Evolutionary conservation across 2,329 filamentous ascomycete species (phyloP).

Genomic region (Penicillium sp.): DNA sequence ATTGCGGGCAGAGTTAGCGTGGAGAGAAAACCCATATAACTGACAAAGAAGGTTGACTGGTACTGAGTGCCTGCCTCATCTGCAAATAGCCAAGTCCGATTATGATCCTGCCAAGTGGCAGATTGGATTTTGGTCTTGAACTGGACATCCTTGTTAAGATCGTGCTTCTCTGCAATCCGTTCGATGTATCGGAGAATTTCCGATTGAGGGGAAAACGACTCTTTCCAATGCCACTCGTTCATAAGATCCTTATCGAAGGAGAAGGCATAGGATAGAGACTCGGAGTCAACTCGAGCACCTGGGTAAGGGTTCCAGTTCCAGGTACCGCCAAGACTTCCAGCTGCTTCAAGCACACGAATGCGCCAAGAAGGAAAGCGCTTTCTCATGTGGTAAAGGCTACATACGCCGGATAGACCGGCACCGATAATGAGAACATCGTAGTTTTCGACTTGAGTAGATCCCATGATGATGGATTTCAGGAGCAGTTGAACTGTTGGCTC

Average conservation of each 20-base stretch:
- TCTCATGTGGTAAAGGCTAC: conserved; percentile 14
- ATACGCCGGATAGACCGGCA: conserved; percentile 46
- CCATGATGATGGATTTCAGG: conserved; percentile 10
- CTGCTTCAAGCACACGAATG: conserved; percentile 14
- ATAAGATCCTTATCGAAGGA: conserved; percentile 24
- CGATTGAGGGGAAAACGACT: conserved; percentile 36
- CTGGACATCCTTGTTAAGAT: conserved; percentile 39
- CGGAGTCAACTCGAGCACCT: conserved; percentile 50
- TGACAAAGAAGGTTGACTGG: conserved; percentile 35
- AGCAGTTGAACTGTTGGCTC: background rate
- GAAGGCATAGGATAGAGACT: conserved; percentile 46
- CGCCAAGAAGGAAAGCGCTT: conserved; percentile 14
- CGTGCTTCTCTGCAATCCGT: conserved; percentile 32
- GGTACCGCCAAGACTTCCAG: conserved; percentile 42
- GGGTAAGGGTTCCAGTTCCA: conserved; percentile 52
- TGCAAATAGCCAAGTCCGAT: conserved; percentile 31
- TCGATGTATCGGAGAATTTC: conserved; percentile 37
- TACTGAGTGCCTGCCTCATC: conserved; percentile 24
- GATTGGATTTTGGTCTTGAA: conserved; percentile 42
- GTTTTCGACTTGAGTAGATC: conserved; percentile 3
- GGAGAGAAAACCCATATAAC: conserved; percentile 40
- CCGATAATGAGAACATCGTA: conserved; percentile 49
- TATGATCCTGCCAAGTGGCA: conserved; percentile 34
- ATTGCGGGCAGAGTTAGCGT: conserved; percentile 40
- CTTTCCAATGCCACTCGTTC: conserved; percentile 36